phyloP scores from a whole-genome alignment of 441 rosid species.

The Corymbia citriodora region DNA sequence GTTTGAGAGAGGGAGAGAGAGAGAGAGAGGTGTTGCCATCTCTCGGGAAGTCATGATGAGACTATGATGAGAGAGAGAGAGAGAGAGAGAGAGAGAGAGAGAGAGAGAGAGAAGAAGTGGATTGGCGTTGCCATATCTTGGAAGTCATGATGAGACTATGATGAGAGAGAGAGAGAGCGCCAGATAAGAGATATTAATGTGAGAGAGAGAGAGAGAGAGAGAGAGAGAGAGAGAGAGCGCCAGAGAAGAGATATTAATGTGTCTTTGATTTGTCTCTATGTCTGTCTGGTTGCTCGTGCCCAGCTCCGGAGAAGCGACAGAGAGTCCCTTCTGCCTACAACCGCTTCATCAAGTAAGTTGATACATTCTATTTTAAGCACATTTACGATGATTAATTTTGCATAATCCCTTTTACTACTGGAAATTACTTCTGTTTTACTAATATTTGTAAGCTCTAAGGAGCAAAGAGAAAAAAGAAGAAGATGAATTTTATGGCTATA shows the following conservation, averaged over 20 bases:
- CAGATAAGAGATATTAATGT: neutral
- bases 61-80: neutral
- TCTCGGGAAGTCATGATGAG: neutral
- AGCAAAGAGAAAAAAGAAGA: neutral
- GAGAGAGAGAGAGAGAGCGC: neutral
- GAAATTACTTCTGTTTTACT: neutral
- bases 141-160: neutral
- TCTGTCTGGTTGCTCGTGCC: neutral
- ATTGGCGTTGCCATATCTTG: neutral
- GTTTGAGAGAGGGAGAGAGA: neutral
- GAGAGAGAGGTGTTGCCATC: neutral
- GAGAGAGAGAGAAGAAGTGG: neutral
- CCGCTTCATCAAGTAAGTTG: slow-evolving; percentile 5
- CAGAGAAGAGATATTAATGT: neutral
- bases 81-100: neutral
- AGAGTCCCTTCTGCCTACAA: slow-evolving; percentile 4
- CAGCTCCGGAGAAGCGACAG: slow-evolving; percentile 6
- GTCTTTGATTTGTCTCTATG: neutral
- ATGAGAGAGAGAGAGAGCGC: neutral
- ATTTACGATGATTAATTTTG: neutral
- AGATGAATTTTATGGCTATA: neutral
- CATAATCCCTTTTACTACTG: neutral
- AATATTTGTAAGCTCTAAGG: neutral
- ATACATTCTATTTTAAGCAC: neutral
- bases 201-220: neutral